These are phyloP conservation scores for Coniella lustricola DNA, from an alignment of 2,329 filamentous ascomycete species.

Conservation along the genomic window DNA sequence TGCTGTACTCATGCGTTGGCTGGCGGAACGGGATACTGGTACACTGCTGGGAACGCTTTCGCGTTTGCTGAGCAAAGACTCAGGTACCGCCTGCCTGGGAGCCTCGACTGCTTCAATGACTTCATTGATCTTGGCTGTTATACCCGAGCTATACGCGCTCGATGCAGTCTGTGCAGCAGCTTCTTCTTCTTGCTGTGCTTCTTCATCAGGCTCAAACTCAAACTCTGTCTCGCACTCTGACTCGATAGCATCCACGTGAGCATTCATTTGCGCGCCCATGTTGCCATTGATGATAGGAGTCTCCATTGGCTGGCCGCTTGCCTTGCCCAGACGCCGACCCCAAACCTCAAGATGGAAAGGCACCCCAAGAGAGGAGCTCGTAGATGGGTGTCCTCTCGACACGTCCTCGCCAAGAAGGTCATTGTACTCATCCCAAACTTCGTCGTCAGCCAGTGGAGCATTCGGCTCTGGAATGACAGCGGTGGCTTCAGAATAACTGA, in stretches of 20 bases:
- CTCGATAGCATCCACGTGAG: conserved; percentile 6
- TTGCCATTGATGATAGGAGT: conserved; percentile 39
- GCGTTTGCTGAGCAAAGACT: conserved; percentile 33
- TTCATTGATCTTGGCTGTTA: conserved; percentile 45
- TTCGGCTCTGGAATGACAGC: conserved; percentile 57
- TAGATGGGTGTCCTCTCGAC: conserved; percentile 39
- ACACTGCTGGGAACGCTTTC: conserved; percentile 28
- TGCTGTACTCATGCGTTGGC: conserved; percentile 17
- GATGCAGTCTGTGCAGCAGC: conserved; percentile 34
- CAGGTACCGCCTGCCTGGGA: conserved; percentile 38
- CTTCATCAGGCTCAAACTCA: conserved; percentile 26
- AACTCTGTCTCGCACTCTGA: conserved; percentile 22
- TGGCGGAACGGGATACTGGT: conserved; percentile 16
- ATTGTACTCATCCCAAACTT: conserved; percentile 92
- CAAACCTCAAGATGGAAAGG: conserved; percentile 51
- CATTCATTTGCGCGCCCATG: conserved; percentile 9
- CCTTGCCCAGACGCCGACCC: conserved; percentile 29
- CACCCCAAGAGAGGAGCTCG: conserved; percentile 48
- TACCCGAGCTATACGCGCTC: conserved; percentile 48
- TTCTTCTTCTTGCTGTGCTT: conserved; percentile 16
- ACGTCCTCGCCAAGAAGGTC: conserved; percentile 68
- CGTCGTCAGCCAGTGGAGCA: conserved; percentile 67
- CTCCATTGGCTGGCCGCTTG: conserved; percentile 32
- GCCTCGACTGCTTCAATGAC: conserved; percentile 34
- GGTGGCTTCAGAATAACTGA: conserved; percentile 55